Base-by-base conservation (phyloP, 2,329 filamentous ascomycete species). In the Trichoderma simmonsii region DNA sequence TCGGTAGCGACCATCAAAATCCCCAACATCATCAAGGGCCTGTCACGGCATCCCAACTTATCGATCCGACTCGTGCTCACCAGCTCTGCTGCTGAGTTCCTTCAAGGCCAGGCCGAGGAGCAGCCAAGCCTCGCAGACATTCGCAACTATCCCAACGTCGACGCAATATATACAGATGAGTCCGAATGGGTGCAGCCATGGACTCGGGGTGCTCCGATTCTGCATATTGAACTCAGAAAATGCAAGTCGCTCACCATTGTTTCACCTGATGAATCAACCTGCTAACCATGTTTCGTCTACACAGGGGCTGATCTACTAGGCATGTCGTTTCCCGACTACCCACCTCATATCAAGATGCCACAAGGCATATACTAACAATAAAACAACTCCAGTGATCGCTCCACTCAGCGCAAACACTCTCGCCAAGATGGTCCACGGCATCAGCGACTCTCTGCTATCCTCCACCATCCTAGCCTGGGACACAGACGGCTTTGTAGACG, bases 1-100 rank as follows among this genome's bases (percentile, higher is more conserved):
- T 86, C 92, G 1, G 93, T 97, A n/a, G 95, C 95, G 15, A 94
- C 93, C 7, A 97, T 97, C 78, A 98, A 98, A 79, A 83, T 94
- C 3, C 90, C 90, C 2, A 84, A 87, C 51, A 93, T 95, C 75
- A 85, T 92, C 72, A 77, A 82, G 21, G 85, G 89, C 2, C 86
- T 95, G 4, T 85, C 82, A 18, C 76, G 79, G 59, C 86, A 76
- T 77, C 79, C 74, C 78, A 86, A 83, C 62, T 85, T 98, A 71
- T 94, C 93, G 11, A 94, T 98, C 80, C 92, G 94, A n/a, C 83
- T 98, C 68, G 84, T 98, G 72, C 86, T 98, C 73, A 97, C 94
- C 3, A 82, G 87, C 36, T 90, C 91, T 1, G 93, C 95, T 0
- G 82, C 87, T 28, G 86, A 90, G 34, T 98, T 98, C 80, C 89